Conservation (phyloP, 1,284 basidiomycete species). For the Tylopilus orsonianus region DNA sequence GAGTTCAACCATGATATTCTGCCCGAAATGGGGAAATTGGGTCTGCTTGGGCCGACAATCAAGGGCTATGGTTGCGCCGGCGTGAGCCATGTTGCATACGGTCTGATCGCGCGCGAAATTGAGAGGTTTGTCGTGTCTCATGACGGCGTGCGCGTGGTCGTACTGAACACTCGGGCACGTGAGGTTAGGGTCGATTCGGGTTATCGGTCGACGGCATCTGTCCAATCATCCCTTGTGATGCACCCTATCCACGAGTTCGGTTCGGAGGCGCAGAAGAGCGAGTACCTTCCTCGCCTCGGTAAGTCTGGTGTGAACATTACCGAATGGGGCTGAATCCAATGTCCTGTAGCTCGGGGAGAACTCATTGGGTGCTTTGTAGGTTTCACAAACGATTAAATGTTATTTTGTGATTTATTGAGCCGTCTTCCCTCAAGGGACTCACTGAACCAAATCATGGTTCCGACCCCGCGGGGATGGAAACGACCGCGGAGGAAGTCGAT, state of each 20-base stretch:
- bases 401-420: conserved; percentile 2
- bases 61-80: conserved; percentile 94
- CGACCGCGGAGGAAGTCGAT: conserved; percentile 80
- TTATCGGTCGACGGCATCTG: conserved; percentile 93
- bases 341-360: conserved; percentile 73
- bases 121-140: conserved; percentile 63
- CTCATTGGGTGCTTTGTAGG: conserved; percentile 90
- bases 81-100: conserved; percentile 89
- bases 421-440: conserved; percentile 60
- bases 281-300: conserved; percentile 86
- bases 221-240: conserved; percentile 98
- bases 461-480: conserved; percentile 93
- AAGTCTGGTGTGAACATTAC: neutral
- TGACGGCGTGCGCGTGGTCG: neutral
- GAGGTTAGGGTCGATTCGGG: conserved; percentile 84
- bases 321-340: conserved; percentile 15
- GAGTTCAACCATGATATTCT: conserved; percentile 81
- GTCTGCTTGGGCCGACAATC: conserved; percentile 90
- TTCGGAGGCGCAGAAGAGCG: conserved; percentile 86
- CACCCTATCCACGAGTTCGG: conserved; percentile 96
- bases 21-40: conserved; percentile 91
- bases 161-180: neutral
- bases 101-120: conserved; percentile 90
- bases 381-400: conserved; percentile 16
- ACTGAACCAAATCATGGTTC: conserved; percentile 98